phyloP scores from a whole-genome alignment of 1,139 yeast species.

The Geotrichum candidum region DNA sequence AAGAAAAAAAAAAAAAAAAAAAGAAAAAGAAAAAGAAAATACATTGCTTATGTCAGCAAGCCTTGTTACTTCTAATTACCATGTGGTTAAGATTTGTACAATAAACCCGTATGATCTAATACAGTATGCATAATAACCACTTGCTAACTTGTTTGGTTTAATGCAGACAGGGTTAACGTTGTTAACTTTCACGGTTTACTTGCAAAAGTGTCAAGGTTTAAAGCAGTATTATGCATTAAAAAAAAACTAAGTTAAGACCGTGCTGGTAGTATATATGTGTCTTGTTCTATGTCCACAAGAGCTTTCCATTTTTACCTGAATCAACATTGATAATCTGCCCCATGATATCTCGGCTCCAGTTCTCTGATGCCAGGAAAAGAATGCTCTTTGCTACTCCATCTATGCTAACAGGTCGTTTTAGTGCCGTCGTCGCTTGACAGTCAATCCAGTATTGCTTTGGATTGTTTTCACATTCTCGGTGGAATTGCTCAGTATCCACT shows the following conservation, averaged over 20 bases:
- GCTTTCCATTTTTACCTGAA: constrained; percentile 18
- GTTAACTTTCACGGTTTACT: neutral
- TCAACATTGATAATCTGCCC: constrained; percentile 18
- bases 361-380: constrained; percentile 18
- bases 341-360: constrained; percentile 18
- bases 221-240: neutral
- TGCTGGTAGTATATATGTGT: neutral
- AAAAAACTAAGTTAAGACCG: neutral
- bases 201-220: neutral
- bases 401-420: constrained; percentile 14
- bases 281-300: constrained; percentile 12
- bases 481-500: constrained; percentile 16
- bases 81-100: neutral
- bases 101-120: neutral
- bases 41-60: neutral
- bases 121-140: neutral
- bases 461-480: constrained; percentile 9
- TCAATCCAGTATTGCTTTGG: constrained; percentile 16
- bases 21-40: neutral
- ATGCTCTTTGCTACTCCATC: constrained; percentile 17
- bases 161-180: neutral
- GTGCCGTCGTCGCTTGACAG: constrained; percentile 18
- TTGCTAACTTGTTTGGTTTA: neutral
- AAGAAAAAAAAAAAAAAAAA: neutral
- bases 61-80: neutral